Percentiles rank a stretch among this genome's conserved stretches.
Evolutionary conservation across 495 filamentous ascomycete genomes (phyloP).

Genomic region (Recurvomyces mirabilis): DNA sequence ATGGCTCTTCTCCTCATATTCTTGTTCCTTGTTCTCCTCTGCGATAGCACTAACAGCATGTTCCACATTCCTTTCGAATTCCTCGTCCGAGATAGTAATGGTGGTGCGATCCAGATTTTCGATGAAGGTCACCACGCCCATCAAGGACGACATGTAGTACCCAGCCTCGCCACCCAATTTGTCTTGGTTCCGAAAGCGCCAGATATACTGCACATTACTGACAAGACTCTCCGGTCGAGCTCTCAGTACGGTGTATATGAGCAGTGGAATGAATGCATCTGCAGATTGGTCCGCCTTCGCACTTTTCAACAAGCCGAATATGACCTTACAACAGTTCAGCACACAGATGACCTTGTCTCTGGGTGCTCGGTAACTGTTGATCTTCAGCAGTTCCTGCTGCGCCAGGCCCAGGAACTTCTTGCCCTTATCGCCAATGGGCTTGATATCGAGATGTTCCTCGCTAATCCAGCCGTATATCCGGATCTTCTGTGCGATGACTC

Average conservation of each 20-base stretch:
- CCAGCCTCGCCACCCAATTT: constrained; percentile 93
- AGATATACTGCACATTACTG: constrained; percentile 96
- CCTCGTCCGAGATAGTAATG: constrained; percentile 83
- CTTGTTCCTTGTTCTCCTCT: constrained; percentile 59
- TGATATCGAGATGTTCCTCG: constrained; percentile 92
- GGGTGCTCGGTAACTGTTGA: constrained; percentile 89
- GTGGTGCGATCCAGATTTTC: constrained; percentile 91
- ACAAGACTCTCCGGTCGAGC: constrained; percentile 91
- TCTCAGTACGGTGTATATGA: constrained; percentile 91
- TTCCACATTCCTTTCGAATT: constrained; percentile 92
- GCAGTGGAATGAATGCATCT: constrained; percentile 86
- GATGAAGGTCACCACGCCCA: constrained; percentile 94
- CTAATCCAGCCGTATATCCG: constrained; percentile 90
- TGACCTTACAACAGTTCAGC: constrained; percentile 97
- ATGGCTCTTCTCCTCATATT: constrained; percentile 17
- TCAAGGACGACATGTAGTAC: constrained; percentile 96
- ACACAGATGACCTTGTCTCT: constrained; percentile 98
- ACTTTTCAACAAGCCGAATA: constrained; percentile 91
- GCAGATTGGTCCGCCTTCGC: constrained; percentile 88
- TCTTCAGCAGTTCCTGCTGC: constrained; percentile 88
- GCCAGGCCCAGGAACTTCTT: constrained; percentile 78
- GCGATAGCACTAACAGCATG: constrained; percentile 93
- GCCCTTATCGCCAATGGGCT: constrained; percentile 70
- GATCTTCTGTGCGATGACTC: constrained; percentile 88
- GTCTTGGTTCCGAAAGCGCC: constrained; percentile 93